Conservation (phyloP, 192 early-diverging fungal species). For the Coemansia sp. region DNA sequence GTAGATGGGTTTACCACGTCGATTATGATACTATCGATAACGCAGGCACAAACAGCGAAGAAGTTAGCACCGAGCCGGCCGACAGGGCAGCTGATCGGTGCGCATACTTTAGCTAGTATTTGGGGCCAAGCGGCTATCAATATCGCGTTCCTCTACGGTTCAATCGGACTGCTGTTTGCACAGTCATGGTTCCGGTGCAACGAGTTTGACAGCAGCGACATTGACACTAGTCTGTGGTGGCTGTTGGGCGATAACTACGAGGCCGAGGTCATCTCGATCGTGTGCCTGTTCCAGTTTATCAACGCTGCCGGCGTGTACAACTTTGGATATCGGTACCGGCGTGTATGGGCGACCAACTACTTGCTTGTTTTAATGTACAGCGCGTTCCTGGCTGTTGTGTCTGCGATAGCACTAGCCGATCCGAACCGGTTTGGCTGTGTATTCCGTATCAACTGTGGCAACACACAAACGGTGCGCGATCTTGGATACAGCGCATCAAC, state of each 20-base stretch:
- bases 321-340: slow-evolving; percentile 64
- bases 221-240: slow-evolving; percentile 68
- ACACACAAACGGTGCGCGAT: slow-evolving; percentile 34
- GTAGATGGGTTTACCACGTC: slow-evolving; percentile 65
- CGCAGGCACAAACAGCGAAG: slow-evolving; percentile 45
- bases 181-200: slow-evolving; percentile 39
- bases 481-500: slow-evolving; percentile 43
- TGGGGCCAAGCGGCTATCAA: slow-evolving; percentile 64
- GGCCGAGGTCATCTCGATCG: slow-evolving; percentile 56
- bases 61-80: slow-evolving; percentile 55
- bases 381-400: slow-evolving; percentile 53
- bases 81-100: slow-evolving; percentile 64
- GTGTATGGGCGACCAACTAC: slow-evolving; percentile 60
- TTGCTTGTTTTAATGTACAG: slow-evolving; percentile 56
- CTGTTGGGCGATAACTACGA: slow-evolving; percentile 76
- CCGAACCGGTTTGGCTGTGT: slow-evolving; percentile 66
- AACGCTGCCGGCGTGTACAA: slow-evolving; percentile 66
- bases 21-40: slow-evolving; percentile 54
- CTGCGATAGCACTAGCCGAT: slow-evolving; percentile 57
- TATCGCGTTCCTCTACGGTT: slow-evolving; percentile 38
- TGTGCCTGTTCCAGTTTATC: slow-evolving; percentile 68
- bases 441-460: slow-evolving; percentile 70
- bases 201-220: slow-evolving; percentile 48
- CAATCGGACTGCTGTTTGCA: slow-evolving; percentile 56
- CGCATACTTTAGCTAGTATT: slow-evolving; percentile 62